Percentiles rank a stretch among this genome's conserved stretches.
phyloP scores from a whole-genome alignment of 371 early-diverging fungal genomes.

The Mucor velutinosus region DNA sequence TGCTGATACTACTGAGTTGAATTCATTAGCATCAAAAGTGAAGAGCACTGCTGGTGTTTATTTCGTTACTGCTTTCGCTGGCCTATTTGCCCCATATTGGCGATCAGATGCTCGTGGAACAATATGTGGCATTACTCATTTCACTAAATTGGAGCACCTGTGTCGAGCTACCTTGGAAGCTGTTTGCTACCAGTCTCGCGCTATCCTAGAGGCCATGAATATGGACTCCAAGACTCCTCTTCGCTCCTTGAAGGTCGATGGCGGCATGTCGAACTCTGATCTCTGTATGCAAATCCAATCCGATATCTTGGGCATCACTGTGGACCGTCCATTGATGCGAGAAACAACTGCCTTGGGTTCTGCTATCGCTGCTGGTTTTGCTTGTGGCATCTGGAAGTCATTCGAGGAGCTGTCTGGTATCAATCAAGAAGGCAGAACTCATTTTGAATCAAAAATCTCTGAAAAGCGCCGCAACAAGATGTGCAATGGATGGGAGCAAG shows the following conservation, averaged over 20 bases:
- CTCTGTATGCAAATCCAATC: slow-evolving; percentile 92
- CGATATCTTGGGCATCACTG: slow-evolving; percentile 81
- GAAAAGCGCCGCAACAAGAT: slow-evolving; percentile 62
- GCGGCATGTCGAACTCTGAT: slow-evolving; percentile 93
- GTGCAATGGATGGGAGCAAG: slow-evolving; percentile 82
- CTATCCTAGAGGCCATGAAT: slow-evolving; percentile 91
- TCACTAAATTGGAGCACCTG: slow-evolving; percentile 82
- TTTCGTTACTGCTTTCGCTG: slow-evolving; percentile 95
- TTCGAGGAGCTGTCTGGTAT: slow-evolving; percentile 38
- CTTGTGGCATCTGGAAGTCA: slow-evolving; percentile 75
- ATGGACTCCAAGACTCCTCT: slow-evolving; percentile 69
- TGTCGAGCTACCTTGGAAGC: slow-evolving; percentile 89
- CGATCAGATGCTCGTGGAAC: slow-evolving; percentile 88
- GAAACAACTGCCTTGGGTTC: slow-evolving; percentile 96
- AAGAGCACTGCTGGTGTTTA: slow-evolving; percentile 85
- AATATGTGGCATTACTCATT: slow-evolving; percentile 89
- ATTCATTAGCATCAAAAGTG: slow-evolving; percentile 43
- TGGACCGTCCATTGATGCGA: slow-evolving; percentile 86
- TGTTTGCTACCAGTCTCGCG: slow-evolving; percentile 88
- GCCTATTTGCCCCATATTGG: slow-evolving; percentile 97
- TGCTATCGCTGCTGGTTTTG: slow-evolving; percentile 94
- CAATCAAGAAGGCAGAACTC: slow-evolving; percentile 38
- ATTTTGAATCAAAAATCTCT: slow-evolving; percentile 52
- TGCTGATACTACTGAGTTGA: slow-evolving; percentile 69
- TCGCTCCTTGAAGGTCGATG: slow-evolving; percentile 83